Conservation (phyloP, 2,329 filamentous ascomycete genomes). For the Ceratocystis cubensis region DNA sequence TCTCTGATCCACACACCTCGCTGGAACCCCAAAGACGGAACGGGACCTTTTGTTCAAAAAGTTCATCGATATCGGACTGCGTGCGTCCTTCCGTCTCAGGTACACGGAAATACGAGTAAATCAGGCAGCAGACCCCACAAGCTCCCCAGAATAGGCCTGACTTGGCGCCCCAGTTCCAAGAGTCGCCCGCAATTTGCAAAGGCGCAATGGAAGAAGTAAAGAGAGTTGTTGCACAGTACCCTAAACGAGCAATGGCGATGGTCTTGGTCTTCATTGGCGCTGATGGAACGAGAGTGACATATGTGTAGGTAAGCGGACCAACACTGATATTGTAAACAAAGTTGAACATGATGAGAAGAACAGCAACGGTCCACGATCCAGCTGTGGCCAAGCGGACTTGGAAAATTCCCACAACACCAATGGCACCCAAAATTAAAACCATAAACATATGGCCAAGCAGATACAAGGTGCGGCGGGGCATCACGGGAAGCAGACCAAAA, state of each 20-base stretch:
- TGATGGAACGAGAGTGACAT: constrained; percentile 29
- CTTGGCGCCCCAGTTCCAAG: constrained; percentile 30
- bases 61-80: constrained; percentile 26
- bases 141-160: constrained; percentile 30
- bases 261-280: constrained; percentile 29
- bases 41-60: constrained; percentile 25
- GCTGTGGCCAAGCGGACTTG: constrained; percentile 29
- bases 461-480: constrained; percentile 33
- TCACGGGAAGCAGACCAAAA: constrained; percentile 29
- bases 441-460: constrained; percentile 32
- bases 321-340: constrained; percentile 28
- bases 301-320: constrained; percentile 29
- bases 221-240: constrained; percentile 26
- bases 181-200: constrained; percentile 27
- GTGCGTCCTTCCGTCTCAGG: constrained; percentile 29
- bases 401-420: constrained; percentile 32
- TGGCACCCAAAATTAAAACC: constrained; percentile 28
- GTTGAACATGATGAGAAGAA: constrained; percentile 25
- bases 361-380: constrained; percentile 23
- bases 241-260: constrained; percentile 26
- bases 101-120: constrained; percentile 35
- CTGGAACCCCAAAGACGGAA: constrained; percentile 14
- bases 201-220: constrained; percentile 24
- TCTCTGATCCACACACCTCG: background rate
- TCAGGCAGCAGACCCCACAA: constrained; percentile 31